Evolutionary conservation across 2,329 filamentous ascomycete species (phyloP).

Genomic region (Xylaria sp.): DNA sequence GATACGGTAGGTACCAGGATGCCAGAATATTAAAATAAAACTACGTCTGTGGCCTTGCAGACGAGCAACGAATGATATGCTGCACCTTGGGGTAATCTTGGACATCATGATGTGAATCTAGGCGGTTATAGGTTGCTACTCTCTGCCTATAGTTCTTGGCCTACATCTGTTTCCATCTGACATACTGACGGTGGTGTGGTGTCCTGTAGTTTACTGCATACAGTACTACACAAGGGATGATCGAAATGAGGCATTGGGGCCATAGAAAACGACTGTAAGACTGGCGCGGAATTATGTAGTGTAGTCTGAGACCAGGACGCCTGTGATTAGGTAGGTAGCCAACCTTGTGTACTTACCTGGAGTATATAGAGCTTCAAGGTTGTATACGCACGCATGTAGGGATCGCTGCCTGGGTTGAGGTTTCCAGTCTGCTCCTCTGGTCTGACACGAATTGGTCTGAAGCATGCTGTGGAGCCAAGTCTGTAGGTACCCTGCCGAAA

Average conservation of each 20-base stretch:
- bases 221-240: conserved; percentile 15
- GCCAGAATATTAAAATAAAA: conserved; percentile 27
- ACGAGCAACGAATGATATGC: conserved; percentile 16
- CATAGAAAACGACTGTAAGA: conserved; percentile 16
- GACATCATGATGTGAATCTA: conserved; percentile 6
- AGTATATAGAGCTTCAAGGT: not conserved
- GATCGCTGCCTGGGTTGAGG: conserved; percentile 20
- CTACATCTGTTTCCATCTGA: not conserved
- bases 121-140: conserved; percentile 1
- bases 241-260: conserved; percentile 9
- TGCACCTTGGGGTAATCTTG: not conserved
- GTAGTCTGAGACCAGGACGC: not conserved
- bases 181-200: not conserved
- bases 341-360: too few relatives aligned
- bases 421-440: conserved; percentile 6
- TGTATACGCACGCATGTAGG: conserved; percentile 11
- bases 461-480: conserved; percentile 9
- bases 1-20: conserved; percentile 24
- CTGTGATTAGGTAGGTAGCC: too few relatives aligned
- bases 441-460: conserved; percentile 21
- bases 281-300: conserved; percentile 1
- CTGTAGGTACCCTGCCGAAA: conserved; percentile 8
- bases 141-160: conserved; percentile 10
- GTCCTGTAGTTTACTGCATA: not conserved
- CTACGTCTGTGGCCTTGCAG: conserved; percentile 17